These are phyloP conservation scores for Penicillium psychrofluorescens DNA, from an alignment of 495 filamentous ascomycete genomes.

Conservation along the genomic window DNA sequence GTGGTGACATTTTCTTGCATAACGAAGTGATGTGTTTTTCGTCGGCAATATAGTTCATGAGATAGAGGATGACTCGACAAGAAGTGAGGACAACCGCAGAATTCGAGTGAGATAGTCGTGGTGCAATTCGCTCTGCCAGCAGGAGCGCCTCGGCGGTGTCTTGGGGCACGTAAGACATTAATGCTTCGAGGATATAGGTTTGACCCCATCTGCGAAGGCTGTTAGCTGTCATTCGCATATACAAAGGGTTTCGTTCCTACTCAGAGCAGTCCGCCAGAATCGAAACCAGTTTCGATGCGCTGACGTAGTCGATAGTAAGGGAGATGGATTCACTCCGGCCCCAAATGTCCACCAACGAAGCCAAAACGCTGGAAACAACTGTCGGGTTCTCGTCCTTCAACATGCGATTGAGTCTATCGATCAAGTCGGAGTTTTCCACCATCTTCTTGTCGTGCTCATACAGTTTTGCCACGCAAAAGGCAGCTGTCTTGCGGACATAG, in stretches of 20 bases:
- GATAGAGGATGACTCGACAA: slow-evolving; percentile 90
- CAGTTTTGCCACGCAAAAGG: slow-evolving; percentile 93
- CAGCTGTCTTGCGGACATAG: slow-evolving; percentile 96
- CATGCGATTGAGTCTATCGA: slow-evolving; percentile 85
- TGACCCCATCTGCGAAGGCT: slow-evolving; percentile 78
- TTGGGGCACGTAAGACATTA: slow-evolving; percentile 97
- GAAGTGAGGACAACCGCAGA: slow-evolving; percentile 94
- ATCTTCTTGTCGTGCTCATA: slow-evolving; percentile 92
- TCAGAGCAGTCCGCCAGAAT: slow-evolving; percentile 96
- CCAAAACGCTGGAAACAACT: slow-evolving; percentile 89
- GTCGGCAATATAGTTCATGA: slow-evolving; percentile 98
- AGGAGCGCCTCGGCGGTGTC: slow-evolving; percentile 80
- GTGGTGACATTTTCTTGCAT: slow-evolving; percentile 90
- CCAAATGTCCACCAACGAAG: slow-evolving; percentile 96
- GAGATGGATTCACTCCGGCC: slow-evolving; percentile 96
- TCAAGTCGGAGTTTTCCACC: slow-evolving; percentile 85
- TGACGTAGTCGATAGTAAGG: slow-evolving; percentile 93
- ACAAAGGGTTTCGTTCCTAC: slow-evolving; percentile 44
- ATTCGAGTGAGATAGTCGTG: slow-evolving; percentile 91
- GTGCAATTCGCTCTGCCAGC: slow-evolving; percentile 87
- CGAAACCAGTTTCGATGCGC: slow-evolving; percentile 95
- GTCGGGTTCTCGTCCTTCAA: slow-evolving; percentile 94
- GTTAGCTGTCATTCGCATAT: slow-evolving; percentile 16
- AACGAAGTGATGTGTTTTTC: slow-evolving; percentile 84
- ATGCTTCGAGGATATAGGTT: slow-evolving; percentile 94